A percentile compares a stretch with the other conserved stretches of the same genome.
Conservation (phyloP, 352 stramenopile species). For the Pythium rishiriense region DNA sequence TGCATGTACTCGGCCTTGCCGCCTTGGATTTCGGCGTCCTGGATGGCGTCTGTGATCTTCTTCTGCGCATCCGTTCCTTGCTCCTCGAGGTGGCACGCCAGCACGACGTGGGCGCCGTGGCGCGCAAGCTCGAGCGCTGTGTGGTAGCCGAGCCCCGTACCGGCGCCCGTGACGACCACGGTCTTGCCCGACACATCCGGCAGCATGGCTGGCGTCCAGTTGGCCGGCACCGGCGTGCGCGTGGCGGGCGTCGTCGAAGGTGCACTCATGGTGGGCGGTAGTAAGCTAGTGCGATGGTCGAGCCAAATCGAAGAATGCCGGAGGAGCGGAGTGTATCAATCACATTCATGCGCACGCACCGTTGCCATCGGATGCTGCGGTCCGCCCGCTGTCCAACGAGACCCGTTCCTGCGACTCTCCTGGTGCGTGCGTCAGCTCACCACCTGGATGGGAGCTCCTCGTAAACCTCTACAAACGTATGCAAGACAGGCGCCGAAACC, state of each 20-base stretch:
- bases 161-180: slow-evolving; percentile 77
- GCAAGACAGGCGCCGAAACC: not conserved
- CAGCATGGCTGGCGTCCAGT: slow-evolving; percentile 5
- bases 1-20: slow-evolving; percentile 19
- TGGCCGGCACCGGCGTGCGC: slow-evolving; percentile 4
- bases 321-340: not conserved
- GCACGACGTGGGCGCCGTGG: slow-evolving; percentile 52
- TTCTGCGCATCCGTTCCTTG: slow-evolving; percentile 35
- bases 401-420: too few relatives aligned
- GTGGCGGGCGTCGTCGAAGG: not conserved
- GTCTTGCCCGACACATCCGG: slow-evolving; percentile 40
- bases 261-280: too few relatives aligned
- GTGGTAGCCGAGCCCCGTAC: slow-evolving; percentile 74
- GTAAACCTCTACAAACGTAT: not conserved
- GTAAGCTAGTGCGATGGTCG: too few relatives aligned
- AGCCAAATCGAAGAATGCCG: too few relatives aligned
- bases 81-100: slow-evolving; percentile 48
- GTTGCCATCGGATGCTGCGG: not conserved
- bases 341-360: not conserved
- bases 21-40: not conserved
- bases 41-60: slow-evolving; percentile 26
- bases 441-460: not conserved
- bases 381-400: not conserved
- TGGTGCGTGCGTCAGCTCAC: not conserved
- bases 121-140: slow-evolving; percentile 83